Evolutionary conservation across 495 filamentous ascomycete species (phyloP).

Genomic region (Clavariopsis aquatica): DNA sequence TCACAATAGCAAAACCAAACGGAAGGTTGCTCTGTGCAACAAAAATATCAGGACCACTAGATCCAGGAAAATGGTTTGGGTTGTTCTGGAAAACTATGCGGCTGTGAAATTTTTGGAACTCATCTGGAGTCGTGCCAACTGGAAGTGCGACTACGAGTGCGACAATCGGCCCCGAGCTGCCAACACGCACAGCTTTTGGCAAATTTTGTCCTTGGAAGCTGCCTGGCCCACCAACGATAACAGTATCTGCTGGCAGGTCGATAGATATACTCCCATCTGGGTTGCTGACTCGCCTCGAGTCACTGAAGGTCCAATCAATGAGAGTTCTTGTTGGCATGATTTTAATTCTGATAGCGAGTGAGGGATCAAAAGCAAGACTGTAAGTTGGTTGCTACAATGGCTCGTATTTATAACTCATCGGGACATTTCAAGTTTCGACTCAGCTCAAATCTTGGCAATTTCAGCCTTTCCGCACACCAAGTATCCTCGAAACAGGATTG

Average conservation of each 20-base stretch:
- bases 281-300: background rate
- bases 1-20: background rate
- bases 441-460: too few relatives aligned
- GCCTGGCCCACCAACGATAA: background rate
- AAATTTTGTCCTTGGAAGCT: background rate
- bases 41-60: background rate
- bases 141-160: background rate
- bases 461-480: too few relatives aligned
- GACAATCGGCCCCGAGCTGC: background rate
- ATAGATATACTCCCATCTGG: background rate
- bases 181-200: background rate
- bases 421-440: too few relatives aligned
- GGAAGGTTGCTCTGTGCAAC: background rate
- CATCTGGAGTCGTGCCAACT: background rate
- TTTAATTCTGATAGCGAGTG: too few relatives aligned
- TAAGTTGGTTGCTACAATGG: too few relatives aligned
- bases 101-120: background rate
- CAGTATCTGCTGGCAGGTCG: background rate
- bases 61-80: background rate
- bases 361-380: too few relatives aligned
- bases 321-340: background rate
- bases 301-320: background rate
- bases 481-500: too few relatives aligned
- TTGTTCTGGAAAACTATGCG: background rate
- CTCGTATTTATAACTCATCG: too few relatives aligned